These are phyloP conservation scores for Pleurotus ostreatus DNA, from an alignment of 768 basidiomycete species.

Conservation along the genomic window DNA sequence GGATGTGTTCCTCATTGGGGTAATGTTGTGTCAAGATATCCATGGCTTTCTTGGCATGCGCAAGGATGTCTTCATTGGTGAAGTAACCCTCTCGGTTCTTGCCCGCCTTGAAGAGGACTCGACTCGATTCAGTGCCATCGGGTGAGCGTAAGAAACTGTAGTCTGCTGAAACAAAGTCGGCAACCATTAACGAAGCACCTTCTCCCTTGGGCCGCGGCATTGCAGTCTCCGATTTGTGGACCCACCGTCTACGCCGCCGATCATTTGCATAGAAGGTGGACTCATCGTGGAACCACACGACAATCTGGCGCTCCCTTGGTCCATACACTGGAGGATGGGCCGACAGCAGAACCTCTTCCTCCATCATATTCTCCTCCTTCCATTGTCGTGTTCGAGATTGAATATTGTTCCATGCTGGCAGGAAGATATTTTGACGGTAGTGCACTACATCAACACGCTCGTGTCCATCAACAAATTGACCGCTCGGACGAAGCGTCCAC, in stretches of 20 bases:
- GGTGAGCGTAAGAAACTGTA: slow-evolving; percentile 13
- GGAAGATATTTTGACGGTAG: slow-evolving; percentile 22
- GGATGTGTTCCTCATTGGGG: slow-evolving; percentile 19
- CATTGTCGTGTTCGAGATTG: slow-evolving; percentile 7
- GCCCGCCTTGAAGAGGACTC: slow-evolving; percentile 20
- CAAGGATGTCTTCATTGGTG: slow-evolving; percentile 17
- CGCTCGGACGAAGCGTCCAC: slow-evolving; percentile 13
- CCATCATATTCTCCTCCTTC: slow-evolving; percentile 4
- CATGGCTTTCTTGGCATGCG: slow-evolving; percentile 20
- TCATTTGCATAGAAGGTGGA: slow-evolving; percentile 31
- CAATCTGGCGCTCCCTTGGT: too few relatives aligned
- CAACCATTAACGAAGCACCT: slow-evolving; percentile 29
- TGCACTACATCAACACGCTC: slow-evolving; percentile 27
- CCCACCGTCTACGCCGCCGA: slow-evolving; percentile 19
- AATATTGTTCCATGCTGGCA: slow-evolving; percentile 13
- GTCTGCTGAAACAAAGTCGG: slow-evolving; percentile 24
- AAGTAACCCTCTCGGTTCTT: slow-evolving; percentile 21
- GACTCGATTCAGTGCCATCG: slow-evolving; percentile 10
- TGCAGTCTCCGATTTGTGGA: slow-evolving; percentile 17
- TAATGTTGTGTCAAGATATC: slow-evolving; percentile 17
- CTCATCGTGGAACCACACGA: slow-evolving; percentile 26
- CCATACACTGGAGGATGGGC: slow-evolving; percentile 4
- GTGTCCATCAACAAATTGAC: slow-evolving; percentile 30
- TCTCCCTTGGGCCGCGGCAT: slow-evolving; percentile 27
- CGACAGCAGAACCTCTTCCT: not conserved